Evolutionary conservation across 208 protist species (phyloP).

Genomic region (Crithidia fasciculata): DNA sequence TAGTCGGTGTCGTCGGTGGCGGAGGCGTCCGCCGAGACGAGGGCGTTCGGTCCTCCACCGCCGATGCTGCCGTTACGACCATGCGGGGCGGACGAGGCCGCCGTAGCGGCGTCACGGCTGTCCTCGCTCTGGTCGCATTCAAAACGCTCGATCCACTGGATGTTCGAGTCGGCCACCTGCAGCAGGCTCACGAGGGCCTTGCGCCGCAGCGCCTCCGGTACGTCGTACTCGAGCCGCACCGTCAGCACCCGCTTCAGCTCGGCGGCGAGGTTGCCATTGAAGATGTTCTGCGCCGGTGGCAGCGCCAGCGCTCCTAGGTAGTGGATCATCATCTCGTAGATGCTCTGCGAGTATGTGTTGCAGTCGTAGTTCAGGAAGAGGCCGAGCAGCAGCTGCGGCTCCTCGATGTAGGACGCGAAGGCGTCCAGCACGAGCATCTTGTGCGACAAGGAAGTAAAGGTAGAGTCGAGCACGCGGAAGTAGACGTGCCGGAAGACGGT

Average conservation of each 20-base stretch:
- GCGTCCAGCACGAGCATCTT: slow-evolving; percentile 92
- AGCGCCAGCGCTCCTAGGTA: slow-evolving; percentile 78
- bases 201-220: slow-evolving; percentile 61
- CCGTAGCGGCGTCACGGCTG: slow-evolving; percentile 4
- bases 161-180: slow-evolving; percentile 76
- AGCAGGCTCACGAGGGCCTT: slow-evolving; percentile 69
- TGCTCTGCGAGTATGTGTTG: slow-evolving; percentile 92
- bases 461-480: slow-evolving; percentile 91
- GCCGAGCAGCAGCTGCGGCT: slow-evolving; percentile 94
- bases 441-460: slow-evolving; percentile 81
- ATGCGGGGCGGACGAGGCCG: not conserved
- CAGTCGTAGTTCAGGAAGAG: slow-evolving; percentile 99
- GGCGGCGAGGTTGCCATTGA: slow-evolving; percentile 33
- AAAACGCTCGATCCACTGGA: slow-evolving; percentile 90
- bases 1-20: not conserved
- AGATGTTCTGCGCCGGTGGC: slow-evolving; percentile 29
- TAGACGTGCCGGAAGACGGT: slow-evolving; percentile 94
- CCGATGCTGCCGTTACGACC: not conserved
- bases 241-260: slow-evolving; percentile 34
- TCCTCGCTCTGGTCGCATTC: slow-evolving; percentile 47
- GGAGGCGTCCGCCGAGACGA: not conserved
- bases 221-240: slow-evolving; percentile 57
- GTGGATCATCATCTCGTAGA: slow-evolving; percentile 95
- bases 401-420: slow-evolving; percentile 89
- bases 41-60: not conserved